phyloP scores from a whole-genome alignment of 2,329 filamentous ascomycete species.

The Akanthomyces muscarius region DNA sequence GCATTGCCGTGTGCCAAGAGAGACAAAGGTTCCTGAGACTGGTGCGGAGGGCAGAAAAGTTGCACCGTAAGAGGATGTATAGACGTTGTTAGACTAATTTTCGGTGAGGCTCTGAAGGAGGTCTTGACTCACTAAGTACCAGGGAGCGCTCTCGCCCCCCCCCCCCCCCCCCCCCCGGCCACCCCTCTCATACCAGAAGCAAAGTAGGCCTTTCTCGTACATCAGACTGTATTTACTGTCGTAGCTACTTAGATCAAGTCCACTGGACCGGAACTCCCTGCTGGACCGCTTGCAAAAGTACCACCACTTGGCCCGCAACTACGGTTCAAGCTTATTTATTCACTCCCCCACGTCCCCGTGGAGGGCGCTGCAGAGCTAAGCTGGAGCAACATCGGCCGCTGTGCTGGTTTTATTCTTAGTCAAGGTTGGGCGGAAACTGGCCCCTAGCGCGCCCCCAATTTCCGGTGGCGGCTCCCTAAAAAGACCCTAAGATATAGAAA shows the following conservation, averaged over 20 bases:
- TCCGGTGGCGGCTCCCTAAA: background rate
- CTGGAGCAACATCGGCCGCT: background rate
- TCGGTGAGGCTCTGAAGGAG: background rate
- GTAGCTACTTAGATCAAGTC: no score
- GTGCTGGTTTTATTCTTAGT: background rate
- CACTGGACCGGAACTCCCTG: background rate
- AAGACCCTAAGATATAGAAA: background rate
- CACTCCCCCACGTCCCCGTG: no score
- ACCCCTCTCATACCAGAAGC: no score
- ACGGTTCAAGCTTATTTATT: background rate
- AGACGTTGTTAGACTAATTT: no score
- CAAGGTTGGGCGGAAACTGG: background rate
- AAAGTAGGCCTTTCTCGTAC: no score
- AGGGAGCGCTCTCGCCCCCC: no score
- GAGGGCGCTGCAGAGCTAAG: background rate
- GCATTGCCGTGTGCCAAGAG: background rate
- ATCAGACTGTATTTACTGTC: no score
- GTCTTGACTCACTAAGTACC: background rate
- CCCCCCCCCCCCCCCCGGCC: no score
- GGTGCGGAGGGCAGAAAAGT: background rate
- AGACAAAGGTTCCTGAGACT: background rate
- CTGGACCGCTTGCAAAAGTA: background rate
- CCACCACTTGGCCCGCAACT: background rate
- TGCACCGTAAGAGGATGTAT: background rate
- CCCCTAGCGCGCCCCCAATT: background rate